These are phyloP conservation scores for Penicillium verhagenii DNA, from an alignment of 495 filamentous ascomycete species.

Conservation along the genomic window DNA sequence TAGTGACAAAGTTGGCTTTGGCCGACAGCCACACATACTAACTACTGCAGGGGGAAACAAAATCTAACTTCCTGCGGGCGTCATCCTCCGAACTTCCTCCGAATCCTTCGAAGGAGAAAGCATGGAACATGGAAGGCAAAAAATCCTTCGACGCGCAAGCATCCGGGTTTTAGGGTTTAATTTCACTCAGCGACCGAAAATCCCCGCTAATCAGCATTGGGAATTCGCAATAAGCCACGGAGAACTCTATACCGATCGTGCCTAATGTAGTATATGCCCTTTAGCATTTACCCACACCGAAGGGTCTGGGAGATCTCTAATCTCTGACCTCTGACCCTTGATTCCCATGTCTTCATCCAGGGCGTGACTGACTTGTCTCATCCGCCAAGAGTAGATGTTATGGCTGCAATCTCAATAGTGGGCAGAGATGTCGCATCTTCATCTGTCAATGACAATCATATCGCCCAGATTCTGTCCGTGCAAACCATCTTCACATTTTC, in stretches of 20 bases:
- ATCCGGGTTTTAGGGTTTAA: not conserved
- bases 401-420: not conserved
- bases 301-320: too few species aligned
- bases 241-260: too few species aligned
- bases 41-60: not conserved
- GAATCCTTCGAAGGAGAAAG: not conserved
- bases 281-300: too few species aligned
- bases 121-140: not conserved
- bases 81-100: too few species aligned
- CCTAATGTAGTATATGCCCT: too few species aligned
- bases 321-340: too few species aligned
- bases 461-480: not conserved
- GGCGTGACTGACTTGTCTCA: not conserved
- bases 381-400: not conserved
- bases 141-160: not conserved
- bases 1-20: too few species aligned
- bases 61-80: too few species aligned
- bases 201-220: not conserved
- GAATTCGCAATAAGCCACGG: too few species aligned
- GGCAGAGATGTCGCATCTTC: not conserved
- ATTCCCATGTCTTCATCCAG: not conserved
- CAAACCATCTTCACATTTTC: not conserved
- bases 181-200: not conserved
- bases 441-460: not conserved
- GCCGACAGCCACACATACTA: too few species aligned